Evolutionary conservation across 805 yeast species (phyloP).

Genomic region (Wickerhamiella lipophila): DNA sequence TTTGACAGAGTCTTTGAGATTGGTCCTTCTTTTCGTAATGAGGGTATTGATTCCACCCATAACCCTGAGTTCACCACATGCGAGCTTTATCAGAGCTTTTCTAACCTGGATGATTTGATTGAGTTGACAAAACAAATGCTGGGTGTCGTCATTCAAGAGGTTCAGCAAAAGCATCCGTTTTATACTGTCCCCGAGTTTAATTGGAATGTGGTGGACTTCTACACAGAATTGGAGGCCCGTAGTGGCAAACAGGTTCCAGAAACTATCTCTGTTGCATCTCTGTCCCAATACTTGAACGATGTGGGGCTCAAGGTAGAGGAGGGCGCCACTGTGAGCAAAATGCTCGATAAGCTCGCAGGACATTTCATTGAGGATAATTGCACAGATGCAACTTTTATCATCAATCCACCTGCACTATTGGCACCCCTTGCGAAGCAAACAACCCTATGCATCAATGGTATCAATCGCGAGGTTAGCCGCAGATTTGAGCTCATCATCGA

Average conservation of each 20-base stretch:
- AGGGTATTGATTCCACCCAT: constrained; percentile 84
- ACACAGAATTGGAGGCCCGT: constrained; percentile 44
- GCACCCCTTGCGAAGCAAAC: constrained; percentile 80
- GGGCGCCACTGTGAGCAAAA: constrained; percentile 36
- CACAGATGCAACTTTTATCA: constrained; percentile 53
- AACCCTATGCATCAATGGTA: constrained; percentile 18
- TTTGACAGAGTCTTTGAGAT: constrained; percentile 78
- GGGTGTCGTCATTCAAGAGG: constrained; percentile 27
- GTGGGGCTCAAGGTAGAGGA: constrained; percentile 14
- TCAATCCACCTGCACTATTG: constrained; percentile 69
- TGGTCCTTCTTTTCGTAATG: constrained; percentile 76
- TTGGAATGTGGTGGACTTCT: constrained; percentile 46
- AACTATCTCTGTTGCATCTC: constrained; percentile 29
- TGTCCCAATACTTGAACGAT: constrained; percentile 25
- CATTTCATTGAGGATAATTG: constrained; percentile 55
- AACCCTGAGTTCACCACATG: constrained; percentile 89
- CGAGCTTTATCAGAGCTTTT: constrained; percentile 72
- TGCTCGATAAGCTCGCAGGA: constrained; percentile 53
- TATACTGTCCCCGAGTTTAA: constrained; percentile 8
- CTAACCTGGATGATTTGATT: constrained; percentile 55
- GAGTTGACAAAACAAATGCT: constrained; percentile 48
- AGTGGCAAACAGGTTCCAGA: constrained; percentile 42
- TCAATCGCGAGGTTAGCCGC: constrained; percentile 35
- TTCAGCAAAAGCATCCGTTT: constrained; percentile 16
- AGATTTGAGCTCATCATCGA: constrained; percentile 76